A percentile compares a stretch with the other conserved stretches of the same genome.
These are phyloP conservation scores for Cylindrodendrum hubeiense DNA, from an alignment of 2,329 filamentous ascomycete genomes.

Conservation along the genomic window DNA sequence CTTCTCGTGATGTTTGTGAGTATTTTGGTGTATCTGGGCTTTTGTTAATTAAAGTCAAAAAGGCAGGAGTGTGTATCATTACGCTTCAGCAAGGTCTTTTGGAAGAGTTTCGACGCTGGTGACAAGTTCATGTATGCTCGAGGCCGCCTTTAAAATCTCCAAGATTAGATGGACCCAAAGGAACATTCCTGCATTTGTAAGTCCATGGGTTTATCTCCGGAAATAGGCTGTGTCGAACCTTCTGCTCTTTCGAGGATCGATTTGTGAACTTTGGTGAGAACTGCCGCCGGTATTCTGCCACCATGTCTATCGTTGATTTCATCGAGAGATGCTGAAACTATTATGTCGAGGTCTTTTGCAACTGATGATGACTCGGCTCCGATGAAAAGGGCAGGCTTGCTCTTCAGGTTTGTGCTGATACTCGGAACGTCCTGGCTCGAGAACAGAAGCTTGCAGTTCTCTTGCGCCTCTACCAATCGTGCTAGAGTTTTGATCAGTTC, in stretches of 20 bases:
- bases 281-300: neutral
- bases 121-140: neutral
- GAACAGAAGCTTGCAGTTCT: neutral
- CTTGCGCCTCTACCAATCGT: neutral
- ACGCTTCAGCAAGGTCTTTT: slow-evolving; percentile 3
- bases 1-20: slow-evolving; percentile 3
- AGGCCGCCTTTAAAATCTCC: neutral
- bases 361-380: neutral
- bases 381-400: neutral
- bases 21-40: neutral
- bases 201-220: neutral
- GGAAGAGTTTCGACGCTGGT: slow-evolving; percentile 1
- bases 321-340: neutral
- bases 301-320: neutral
- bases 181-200: slow-evolving; percentile 1
- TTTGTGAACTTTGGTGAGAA: neutral
- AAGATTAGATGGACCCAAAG: slow-evolving; percentile 14
- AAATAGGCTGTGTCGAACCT: neutral
- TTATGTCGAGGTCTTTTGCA: neutral
- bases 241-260: neutral
- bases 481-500: neutral
- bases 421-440: neutral
- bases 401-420: neutral
- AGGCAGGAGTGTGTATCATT: neutral
- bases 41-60: neutral